Evolutionary conservation across 768 basidiomycete genomes (phyloP).

Genomic region (Daedalea quercina): DNA sequence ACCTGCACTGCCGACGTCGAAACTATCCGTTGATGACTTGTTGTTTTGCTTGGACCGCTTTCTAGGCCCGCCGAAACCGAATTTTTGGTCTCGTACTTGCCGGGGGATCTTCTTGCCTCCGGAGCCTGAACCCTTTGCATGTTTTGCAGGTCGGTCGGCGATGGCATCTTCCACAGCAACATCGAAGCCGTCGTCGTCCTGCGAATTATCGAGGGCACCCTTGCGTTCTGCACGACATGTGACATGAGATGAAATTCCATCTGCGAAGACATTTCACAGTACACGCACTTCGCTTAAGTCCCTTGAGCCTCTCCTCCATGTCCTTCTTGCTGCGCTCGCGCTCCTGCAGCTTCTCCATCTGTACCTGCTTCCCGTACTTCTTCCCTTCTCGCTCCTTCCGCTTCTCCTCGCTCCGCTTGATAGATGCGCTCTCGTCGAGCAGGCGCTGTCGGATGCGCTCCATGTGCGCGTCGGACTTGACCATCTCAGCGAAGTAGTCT

Average conservation of each 20-base stretch:
- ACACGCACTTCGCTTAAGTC: slow-evolving; percentile 81
- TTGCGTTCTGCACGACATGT: slow-evolving; percentile 58
- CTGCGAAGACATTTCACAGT: not conserved
- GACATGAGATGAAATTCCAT: not conserved
- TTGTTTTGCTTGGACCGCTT: slow-evolving; percentile 78
- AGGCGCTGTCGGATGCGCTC: slow-evolving; percentile 88
- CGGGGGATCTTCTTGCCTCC: slow-evolving; percentile 41
- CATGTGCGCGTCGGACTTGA: slow-evolving; percentile 97
- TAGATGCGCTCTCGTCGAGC: slow-evolving; percentile 80
- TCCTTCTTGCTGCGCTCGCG: slow-evolving; percentile 87
- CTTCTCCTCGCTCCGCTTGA: slow-evolving; percentile 90
- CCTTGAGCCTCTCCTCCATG: slow-evolving; percentile 79
- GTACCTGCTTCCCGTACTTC: slow-evolving; percentile 98
- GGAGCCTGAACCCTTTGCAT: slow-evolving; percentile 27
- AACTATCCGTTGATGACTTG: slow-evolving; percentile 71
- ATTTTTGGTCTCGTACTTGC: slow-evolving; percentile 68
- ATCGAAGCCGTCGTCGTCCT: slow-evolving; percentile 71
- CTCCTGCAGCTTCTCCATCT: slow-evolving; percentile 90
- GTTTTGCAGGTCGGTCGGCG: slow-evolving; percentile 63
- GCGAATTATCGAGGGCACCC: slow-evolving; percentile 65
- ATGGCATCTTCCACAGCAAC: slow-evolving; percentile 89
- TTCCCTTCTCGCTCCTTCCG: slow-evolving; percentile 90
- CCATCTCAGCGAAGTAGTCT: slow-evolving; percentile 99
- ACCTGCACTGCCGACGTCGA: slow-evolving; percentile 34
- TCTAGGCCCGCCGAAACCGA: slow-evolving; percentile 69